Conservation (phyloP, 306 rosid genomes). For the Cucurbita maxima region DNA sequence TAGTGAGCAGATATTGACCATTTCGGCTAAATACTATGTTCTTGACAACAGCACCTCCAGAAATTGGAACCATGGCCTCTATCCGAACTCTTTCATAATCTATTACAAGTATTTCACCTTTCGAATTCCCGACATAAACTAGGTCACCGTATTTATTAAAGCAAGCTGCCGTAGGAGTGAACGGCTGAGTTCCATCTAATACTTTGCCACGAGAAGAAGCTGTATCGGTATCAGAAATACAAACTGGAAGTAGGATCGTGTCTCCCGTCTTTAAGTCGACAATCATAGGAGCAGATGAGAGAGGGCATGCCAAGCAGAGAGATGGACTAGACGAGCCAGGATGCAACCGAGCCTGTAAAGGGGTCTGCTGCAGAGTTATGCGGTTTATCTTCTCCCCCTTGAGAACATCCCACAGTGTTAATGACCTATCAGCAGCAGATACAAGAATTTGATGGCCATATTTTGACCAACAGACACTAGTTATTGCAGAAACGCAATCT, state of each 20-base stretch:
- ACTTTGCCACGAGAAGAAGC: conserved; percentile 56
- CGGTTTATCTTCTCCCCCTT: conserved; percentile 55
- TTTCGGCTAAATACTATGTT: conserved; percentile 83
- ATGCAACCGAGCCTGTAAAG: conserved; percentile 80
- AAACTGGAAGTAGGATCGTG: conserved; percentile 56
- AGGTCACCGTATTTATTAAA: conserved; percentile 67
- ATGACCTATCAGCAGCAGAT: conserved; percentile 83
- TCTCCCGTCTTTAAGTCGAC: conserved; percentile 66
- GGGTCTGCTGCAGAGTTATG: conserved; percentile 54
- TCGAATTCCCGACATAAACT: conserved; percentile 89
- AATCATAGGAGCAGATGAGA: conserved; percentile 82
- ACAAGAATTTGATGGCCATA: conserved; percentile 59
- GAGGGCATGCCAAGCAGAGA: conserved; percentile 86
- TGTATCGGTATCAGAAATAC: conserved; percentile 36
- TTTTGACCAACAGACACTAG: conserved; percentile 65
- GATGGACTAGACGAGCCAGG: conserved; percentile 81
- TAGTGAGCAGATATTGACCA: conserved; percentile 82
- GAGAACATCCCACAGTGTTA: conserved; percentile 68
- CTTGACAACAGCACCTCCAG: conserved; percentile 77
- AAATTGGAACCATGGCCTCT: conserved; percentile 55
- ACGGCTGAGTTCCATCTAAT: conserved; percentile 60
- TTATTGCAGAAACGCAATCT: conserved; percentile 56
- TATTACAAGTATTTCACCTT: conserved; percentile 82
- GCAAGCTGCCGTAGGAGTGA: conserved; percentile 90
- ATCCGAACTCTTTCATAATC: conserved; percentile 41